Conservation (phyloP, 352 stramenopile genomes). For the Achlya hypogyna region DNA sequence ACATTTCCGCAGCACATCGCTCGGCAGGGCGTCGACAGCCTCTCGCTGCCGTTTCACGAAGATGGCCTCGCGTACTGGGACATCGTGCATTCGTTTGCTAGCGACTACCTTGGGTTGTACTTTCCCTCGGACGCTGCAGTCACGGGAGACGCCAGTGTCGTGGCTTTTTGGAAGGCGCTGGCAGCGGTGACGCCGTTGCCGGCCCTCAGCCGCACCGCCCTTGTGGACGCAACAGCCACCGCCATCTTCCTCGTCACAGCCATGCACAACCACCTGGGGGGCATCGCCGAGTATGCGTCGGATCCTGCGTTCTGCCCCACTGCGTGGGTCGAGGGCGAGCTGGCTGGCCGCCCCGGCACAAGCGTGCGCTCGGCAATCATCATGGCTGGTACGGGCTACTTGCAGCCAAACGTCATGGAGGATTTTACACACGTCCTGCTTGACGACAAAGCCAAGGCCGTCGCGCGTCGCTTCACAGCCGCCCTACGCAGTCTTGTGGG, state of each 20-base stretch:
- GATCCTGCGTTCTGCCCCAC: conserved; percentile 14
- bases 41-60: conserved; percentile 14
- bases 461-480: neutral
- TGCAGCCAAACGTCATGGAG: conserved; percentile 3
- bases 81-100: conserved; percentile 3
- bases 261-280: conserved; percentile 19
- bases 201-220: neutral
- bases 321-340: conserved; percentile 16
- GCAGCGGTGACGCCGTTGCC: neutral
- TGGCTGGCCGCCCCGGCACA: conserved; percentile 1
- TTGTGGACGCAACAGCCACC: neutral
- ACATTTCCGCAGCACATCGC: conserved; percentile 1
- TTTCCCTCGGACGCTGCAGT: neutral
- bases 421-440: conserved; percentile 15
- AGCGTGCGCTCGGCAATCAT: conserved; percentile 1
- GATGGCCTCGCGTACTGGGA: conserved; percentile 18
- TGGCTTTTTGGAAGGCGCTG: neutral
- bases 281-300: conserved; percentile 9
- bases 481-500: neutral
- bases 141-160: neutral
- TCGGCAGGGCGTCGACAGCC: neutral
- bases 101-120: conserved; percentile 17
- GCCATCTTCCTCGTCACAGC: conserved; percentile 3
- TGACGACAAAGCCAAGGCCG: conserved; percentile 9
- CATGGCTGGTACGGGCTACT: conserved; percentile 5